These are phyloP conservation scores for Cetradonia linearis DNA, from an alignment of 495 filamentous ascomycete species.

Conservation along the genomic window DNA sequence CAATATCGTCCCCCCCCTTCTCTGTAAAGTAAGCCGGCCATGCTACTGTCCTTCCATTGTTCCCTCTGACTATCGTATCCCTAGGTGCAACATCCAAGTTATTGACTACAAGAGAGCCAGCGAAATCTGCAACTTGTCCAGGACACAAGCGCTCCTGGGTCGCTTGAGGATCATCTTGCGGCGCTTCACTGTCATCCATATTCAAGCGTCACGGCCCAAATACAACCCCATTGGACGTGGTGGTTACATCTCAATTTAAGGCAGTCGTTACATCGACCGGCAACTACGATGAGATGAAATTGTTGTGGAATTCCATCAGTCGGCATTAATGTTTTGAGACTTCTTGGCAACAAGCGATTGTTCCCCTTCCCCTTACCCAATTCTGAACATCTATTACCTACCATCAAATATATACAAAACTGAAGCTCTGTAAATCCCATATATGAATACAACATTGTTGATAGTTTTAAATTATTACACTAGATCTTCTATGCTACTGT, in stretches of 20 bases:
- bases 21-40: slow-evolving; percentile 9
- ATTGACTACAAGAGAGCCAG: slow-evolving; percentile 13
- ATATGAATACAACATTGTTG: too few species aligned
- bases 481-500: too few species aligned
- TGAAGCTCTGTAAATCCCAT: too few species aligned
- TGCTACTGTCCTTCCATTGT: slow-evolving; percentile 7
- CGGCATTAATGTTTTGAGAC: neutral
- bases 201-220: neutral
- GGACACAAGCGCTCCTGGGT: neutral
- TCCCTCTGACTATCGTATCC: neutral
- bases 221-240: neutral
- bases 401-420: too few species aligned
- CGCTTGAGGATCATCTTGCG: neutral
- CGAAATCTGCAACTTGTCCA: slow-evolving; percentile 2
- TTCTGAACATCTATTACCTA: too few species aligned
- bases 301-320: neutral
- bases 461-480: too few species aligned
- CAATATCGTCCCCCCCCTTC: slow-evolving; percentile 12
- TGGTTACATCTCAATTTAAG: neutral
- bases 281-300: neutral
- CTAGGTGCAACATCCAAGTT: neutral
- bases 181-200: slow-evolving; percentile 2
- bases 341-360: too few species aligned
- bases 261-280: neutral
- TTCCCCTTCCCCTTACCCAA: too few species aligned